Evolutionary conservation across 768 basidiomycete species (phyloP).

Genomic region (Tulasnella sp.): DNA sequence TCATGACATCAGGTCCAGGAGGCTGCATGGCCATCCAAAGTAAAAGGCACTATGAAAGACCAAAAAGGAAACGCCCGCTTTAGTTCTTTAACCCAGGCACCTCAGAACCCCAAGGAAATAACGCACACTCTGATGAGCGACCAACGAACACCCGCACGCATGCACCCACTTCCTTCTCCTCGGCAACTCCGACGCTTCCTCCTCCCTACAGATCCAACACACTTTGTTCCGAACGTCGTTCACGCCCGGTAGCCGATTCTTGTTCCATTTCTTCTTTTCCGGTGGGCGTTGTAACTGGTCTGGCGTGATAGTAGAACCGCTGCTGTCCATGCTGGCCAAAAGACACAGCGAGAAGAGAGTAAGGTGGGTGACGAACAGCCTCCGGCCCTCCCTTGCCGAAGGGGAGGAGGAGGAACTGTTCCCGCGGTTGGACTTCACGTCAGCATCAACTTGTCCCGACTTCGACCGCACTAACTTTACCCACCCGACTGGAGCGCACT

Average conservation of each 20-base stretch:
- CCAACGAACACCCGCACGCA: constrained; percentile 22
- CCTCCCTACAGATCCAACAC: constrained; percentile 25
- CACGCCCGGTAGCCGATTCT: neutral
- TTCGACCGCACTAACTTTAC: neutral
- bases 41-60: constrained; percentile 16
- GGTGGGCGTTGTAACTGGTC: neutral
- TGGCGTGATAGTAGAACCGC: neutral
- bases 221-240: constrained; percentile 22
- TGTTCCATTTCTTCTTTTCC: neutral
- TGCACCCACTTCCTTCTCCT: constrained; percentile 16
- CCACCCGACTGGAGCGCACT: too few species aligned
- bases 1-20: neutral
- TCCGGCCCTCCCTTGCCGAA: neutral
- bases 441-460: neutral
- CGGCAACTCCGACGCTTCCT: constrained; percentile 7
- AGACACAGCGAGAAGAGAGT: neutral
- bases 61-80: too few species aligned
- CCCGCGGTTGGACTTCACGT: neutral
- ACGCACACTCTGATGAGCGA: constrained; percentile 16
- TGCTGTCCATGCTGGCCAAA: neutral
- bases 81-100: too few species aligned
- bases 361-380: neutral
- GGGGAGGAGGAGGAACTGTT: too few species aligned
- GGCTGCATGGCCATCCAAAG: constrained; percentile 20
- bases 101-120: neutral